Base-by-base conservation (phyloP, 1,284 basidiomycete species). In the Leccinum pachyderme region DNA sequence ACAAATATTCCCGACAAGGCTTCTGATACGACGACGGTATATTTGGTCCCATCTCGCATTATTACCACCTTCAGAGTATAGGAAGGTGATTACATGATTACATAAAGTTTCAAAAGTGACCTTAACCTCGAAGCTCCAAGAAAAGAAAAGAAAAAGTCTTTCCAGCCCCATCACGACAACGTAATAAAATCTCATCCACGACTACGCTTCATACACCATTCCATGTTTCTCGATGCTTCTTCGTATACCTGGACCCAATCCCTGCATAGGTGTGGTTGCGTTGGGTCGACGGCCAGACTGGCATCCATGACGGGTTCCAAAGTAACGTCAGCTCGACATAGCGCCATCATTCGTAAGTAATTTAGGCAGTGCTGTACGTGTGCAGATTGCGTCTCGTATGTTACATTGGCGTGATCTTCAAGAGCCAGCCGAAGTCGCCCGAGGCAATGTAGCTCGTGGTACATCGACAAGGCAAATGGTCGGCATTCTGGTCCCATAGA, bases 191-290 rank as follows among this genome's bases (percentile, higher is more conserved):
- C 9, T 8, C 33, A 13, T 18, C n/a, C 2, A 12, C 12, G 18
- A 37, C 31, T 59, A 51, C 39, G 45, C 27, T 54, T 52, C 24
- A 25, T 52, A 48, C 65, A 64, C 11, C 24, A 33, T 27, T 48
- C 9, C 8, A 48, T 53, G 28, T 60, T 69, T 37, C 37, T 39
- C n/a, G 61, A 59, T 2, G 65, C 59, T 29, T 68, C 65, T 9
- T 66, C 54, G 58, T 77, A 80, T n/a, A 77, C 70, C 50, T 70
- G 66, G 35, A 64, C 65, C 81, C 79, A 81, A 61, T 82, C 77
- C 47, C 69, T 67, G 57, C 81, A 82, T 32, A 75, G 62, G 58
- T 79, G 79, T 15, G 73, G 75, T 62, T 64, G 57, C 73, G 63
- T 50, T 73, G 70, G 47, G 62, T 65, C 47, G 70, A 69, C 63